Percentiles rank a stretch among this genome's conserved stretches.
Conservation (phyloP, 306 rosid species). For the Begonia fuchsioides region DNA sequence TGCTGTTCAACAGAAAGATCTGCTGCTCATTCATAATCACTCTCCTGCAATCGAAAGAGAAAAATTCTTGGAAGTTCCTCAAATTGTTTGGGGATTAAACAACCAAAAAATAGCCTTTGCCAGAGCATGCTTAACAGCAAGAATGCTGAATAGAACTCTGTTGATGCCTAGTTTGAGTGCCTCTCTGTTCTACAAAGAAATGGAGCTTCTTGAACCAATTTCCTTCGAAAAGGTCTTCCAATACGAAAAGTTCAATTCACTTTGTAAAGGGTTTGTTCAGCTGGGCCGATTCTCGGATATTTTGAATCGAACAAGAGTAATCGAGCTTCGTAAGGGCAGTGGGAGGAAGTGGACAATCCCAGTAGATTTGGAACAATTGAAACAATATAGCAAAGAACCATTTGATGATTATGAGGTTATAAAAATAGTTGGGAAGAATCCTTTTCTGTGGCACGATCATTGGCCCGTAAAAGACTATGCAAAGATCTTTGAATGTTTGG, state of each 20-base stretch:
- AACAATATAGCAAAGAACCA: constrained; percentile 27
- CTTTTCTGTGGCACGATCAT: constrained; percentile 95
- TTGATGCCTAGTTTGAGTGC: constrained; percentile 93
- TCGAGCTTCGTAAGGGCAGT: constrained; percentile 71
- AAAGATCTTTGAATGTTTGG: constrained; percentile 64
- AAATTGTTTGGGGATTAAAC: constrained; percentile 86
- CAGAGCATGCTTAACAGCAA: constrained; percentile 78
- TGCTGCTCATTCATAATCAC: constrained; percentile 18
- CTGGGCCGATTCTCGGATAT: constrained; percentile 40
- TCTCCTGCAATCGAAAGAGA: constrained; percentile 28
- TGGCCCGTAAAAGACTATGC: constrained; percentile 89
- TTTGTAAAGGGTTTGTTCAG: constrained; percentile 45
- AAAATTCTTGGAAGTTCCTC: constrained; percentile 72
- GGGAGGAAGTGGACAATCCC: constrained; percentile 88
- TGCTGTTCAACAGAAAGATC: constrained; percentile 26
- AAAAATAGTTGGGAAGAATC: constrained; percentile 64
- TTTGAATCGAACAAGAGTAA: constrained; percentile 23
- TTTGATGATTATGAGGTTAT: constrained; percentile 45
- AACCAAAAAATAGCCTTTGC: constrained; percentile 93
- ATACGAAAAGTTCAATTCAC: constrained; percentile 49
- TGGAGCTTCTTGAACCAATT: constrained; percentile 61
- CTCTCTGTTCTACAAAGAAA: constrained; percentile 74
- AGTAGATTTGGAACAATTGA: constrained; percentile 65
- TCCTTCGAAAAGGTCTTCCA: constrained; percentile 63
- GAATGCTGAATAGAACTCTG: constrained; percentile 67